These are phyloP conservation scores for Cryptosporidium bovis DNA, from an alignment of 169 alveolate genomes.

Conservation along the genomic window DNA sequence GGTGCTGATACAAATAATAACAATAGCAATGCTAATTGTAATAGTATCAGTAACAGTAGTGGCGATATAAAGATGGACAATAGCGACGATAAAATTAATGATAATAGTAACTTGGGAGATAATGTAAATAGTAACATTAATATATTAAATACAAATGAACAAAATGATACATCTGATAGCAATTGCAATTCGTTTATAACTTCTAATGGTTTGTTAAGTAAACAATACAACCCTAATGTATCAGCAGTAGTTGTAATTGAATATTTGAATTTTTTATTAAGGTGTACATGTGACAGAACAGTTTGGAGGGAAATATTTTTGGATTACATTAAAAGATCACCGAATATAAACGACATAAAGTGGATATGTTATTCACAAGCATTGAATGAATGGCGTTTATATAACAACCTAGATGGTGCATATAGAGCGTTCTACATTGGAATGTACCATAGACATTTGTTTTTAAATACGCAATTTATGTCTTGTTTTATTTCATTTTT, in stretches of 20 bases:
- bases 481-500: conserved; percentile 62
- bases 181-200: neutral
- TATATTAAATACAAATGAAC: neutral
- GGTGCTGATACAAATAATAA: neutral
- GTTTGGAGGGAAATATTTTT: conserved; percentile 60
- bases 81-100: neutral
- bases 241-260: conserved; percentile 72
- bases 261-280: conserved; percentile 31
- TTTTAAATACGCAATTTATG: conserved; percentile 49
- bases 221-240: conserved; percentile 58
- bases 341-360: conserved; percentile 44
- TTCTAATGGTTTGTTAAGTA: conserved; percentile 9
- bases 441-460: conserved; percentile 65
- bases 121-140: neutral
- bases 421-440: conserved; percentile 49
- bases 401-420: conserved; percentile 67
- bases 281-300: conserved; percentile 18
- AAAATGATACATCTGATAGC: neutral
- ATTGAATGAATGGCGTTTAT: conserved; percentile 60
- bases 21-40: neutral
- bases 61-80: no score
- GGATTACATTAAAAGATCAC: conserved; percentile 50
- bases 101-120: neutral
- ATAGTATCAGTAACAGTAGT: neutral
- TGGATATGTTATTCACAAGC: conserved; percentile 74